Base-by-base conservation (phyloP, 768 basidiomycete species). In the Trametes gibbosa region DNA sequence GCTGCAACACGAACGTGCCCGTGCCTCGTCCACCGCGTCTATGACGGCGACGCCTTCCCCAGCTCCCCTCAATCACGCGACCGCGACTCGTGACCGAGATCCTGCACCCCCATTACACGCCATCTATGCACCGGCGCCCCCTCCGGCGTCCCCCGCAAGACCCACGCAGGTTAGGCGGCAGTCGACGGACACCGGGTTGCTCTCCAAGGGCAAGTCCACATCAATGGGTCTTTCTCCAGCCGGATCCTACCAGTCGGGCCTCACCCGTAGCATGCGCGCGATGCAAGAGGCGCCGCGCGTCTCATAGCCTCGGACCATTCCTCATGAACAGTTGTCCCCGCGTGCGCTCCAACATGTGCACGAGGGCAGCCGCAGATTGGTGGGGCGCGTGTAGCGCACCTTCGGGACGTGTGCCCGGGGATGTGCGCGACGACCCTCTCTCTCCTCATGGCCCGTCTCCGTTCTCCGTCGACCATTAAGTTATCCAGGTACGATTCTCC, bases 201-300 rank as follows among this genome's bases (percentile, higher is more conserved):
- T 47, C 45, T 56, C 56, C 21, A 62, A 54, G 56, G 51, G 61
- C 54, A 56, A 54, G 42, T 42, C 49, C 14, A 6, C 59, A n/a
- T 17, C 39, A n/a, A 52, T 59, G 53, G 57, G 51, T 39, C 50
- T 50, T 19, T n/a, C 42, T 1, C 43, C 63, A 23, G 21, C 32
- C 47, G 54, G 54, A 24, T 7, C 42, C 53, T 63, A 63, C 23
- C 50, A 29, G 40, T 67, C 68, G 2, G 63, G 57, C 21, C 59
- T 69, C 14, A 63, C 68, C 9, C 53, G 65, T 25, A 63, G 56
- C 51, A 59, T 66, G 43, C 61, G 65, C 50, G 63, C 61, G 16
- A 58, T 63, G 63, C 64, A 64, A 56, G 67, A 66, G 8, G 45
- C 59, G 7, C 63, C 62, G 47, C 64, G 61, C 50, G 59, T 61